Percentiles rank a stretch among this genome's conserved stretches.
Evolutionary conservation across 2,329 filamentous ascomycete species (phyloP).

Genomic region (Colletotrichum filicis): DNA sequence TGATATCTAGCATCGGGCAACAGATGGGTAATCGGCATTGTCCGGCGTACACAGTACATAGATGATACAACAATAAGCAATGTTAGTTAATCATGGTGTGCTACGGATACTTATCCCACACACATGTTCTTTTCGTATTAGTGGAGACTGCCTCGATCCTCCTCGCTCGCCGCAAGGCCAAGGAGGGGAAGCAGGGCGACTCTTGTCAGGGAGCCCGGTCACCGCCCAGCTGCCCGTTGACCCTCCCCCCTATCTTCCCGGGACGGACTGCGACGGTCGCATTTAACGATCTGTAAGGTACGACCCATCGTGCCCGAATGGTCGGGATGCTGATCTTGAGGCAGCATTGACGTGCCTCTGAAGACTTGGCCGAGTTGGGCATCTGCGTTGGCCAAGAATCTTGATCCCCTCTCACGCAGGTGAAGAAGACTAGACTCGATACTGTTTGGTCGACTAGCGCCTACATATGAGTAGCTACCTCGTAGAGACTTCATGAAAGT

Average conservation of each 20-base stretch:
- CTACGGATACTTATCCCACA: not conserved
- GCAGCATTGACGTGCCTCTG: not conserved
- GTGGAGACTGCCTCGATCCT: not conserved
- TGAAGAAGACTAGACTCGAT: not conserved
- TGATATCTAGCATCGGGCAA: not conserved
- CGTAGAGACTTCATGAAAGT: not conserved
- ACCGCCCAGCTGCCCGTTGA: slow-evolving; percentile 2
- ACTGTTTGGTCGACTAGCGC: not conserved
- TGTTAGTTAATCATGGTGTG: not conserved
- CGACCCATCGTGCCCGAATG: not conserved
- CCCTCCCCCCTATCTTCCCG: not conserved
- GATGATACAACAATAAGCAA: not conserved
- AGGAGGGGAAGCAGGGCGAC: not conserved
- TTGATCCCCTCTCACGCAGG: not conserved
- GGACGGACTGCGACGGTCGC: slow-evolving; percentile 7
- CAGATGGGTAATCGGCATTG: not conserved
- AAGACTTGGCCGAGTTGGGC: not conserved
- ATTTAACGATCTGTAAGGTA: not conserved
- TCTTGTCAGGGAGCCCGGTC: not conserved
- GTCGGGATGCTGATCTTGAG: not conserved
- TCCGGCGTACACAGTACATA: not conserved
- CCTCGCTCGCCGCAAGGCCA: not conserved
- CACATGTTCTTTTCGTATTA: too few relatives aligned
- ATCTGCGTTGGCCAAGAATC: not conserved
- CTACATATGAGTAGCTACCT: not conserved